Conservation (phyloP, 768 basidiomycete species). For the Psilocybe tampanensis region DNA sequence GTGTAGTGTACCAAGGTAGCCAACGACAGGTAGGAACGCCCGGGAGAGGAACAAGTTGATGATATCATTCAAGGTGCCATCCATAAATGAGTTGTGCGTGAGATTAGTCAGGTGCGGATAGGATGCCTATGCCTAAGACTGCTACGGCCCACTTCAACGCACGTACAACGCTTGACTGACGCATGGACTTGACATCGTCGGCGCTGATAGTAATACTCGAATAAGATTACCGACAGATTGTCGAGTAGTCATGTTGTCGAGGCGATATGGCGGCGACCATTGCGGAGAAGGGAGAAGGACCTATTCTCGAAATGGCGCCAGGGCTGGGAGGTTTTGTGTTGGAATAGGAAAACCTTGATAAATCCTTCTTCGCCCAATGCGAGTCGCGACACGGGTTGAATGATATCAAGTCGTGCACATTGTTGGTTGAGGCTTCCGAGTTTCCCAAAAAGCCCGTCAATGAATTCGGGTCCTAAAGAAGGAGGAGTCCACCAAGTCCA, state of each 20-base stretch:
- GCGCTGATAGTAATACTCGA: not conserved
- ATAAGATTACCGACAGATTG: not conserved
- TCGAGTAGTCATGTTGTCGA: not conserved
- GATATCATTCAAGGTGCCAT: too few species aligned
- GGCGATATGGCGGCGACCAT: not conserved
- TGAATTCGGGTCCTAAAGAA: not conserved
- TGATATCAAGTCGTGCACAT: not conserved
- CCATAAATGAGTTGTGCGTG: too few species aligned
- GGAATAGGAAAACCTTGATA: too few species aligned
- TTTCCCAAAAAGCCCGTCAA: not conserved
- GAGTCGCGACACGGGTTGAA: not conserved
- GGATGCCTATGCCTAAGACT: too few species aligned
- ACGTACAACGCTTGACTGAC: not conserved
- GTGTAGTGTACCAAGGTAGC: too few species aligned
- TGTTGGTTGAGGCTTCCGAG: not conserved
- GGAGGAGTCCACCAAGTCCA: too few species aligned
- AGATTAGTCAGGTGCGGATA: too few species aligned
- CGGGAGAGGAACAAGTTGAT: too few species aligned
- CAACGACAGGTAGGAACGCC: too few species aligned
- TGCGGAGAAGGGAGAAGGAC: not conserved
- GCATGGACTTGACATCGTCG: not conserved
- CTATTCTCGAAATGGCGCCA: not conserved
- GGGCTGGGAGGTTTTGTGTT: not conserved
- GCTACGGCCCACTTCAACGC: not conserved
- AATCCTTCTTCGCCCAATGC: too few species aligned